These are phyloP conservation scores for Blastomyces gilchristii DNA, from an alignment of 2,329 filamentous ascomycete species.

Conservation along the genomic window DNA sequence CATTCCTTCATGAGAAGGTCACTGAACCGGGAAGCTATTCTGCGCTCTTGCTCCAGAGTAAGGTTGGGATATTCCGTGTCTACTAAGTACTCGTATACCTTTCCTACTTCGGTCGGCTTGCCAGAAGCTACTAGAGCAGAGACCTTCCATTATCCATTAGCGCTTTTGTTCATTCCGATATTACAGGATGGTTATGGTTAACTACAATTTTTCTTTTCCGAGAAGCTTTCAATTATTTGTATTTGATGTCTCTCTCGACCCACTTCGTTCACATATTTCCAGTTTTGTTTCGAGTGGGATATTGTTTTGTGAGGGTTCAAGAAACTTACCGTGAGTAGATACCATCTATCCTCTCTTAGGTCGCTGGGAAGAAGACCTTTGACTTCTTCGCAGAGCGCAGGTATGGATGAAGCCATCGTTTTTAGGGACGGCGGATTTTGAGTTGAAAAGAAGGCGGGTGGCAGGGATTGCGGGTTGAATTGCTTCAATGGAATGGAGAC, in stretches of 20 bases:
- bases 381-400: conserved; percentile 19
- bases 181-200: neutral
- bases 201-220: neutral
- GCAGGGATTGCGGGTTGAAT: neutral
- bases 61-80: conserved; percentile 13
- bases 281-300: conserved; percentile 1
- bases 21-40: conserved; percentile 18
- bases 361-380: conserved; percentile 31
- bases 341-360: conserved; percentile 51
- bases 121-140: conserved; percentile 21
- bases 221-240: neutral
- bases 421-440: neutral
- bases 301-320: conserved; percentile 13
- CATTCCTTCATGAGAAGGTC: conserved; percentile 27
- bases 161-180: neutral
- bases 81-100: conserved; percentile 22
- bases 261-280: neutral
- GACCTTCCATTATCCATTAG: conserved; percentile 14
- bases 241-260: neutral
- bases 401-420: conserved; percentile 2
- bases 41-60: conserved; percentile 13
- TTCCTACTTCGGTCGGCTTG: conserved; percentile 19
- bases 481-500: neutral
- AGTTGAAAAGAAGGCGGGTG: neutral
- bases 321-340: conserved; percentile 34